Evolutionary conservation across 306 rosid genomes (phyloP), one percentile per base, ranked within the genome.

Genomic region (Glycine latifolia): DNA sequence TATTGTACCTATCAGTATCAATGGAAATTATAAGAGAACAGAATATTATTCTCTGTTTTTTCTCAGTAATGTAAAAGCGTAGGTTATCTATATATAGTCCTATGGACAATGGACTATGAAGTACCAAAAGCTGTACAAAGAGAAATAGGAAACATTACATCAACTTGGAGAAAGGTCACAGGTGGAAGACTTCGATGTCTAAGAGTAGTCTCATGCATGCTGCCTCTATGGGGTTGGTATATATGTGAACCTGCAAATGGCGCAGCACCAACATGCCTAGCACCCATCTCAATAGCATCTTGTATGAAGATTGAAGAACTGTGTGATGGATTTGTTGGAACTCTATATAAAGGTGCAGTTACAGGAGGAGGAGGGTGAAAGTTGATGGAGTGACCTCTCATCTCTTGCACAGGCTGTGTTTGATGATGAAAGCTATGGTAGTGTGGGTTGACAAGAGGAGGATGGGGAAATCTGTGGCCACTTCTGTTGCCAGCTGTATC

Each of bases 141-240:
- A 43, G 76, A 20, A 6, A 47, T 26, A 75, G 71, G 73, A 59
- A 73, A 83, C 16, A 83, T 88, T 89, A 95, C 99, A 82, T 93
- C 99, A 81, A 89, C 91, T 75, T 81, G 93, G 55, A 91, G 73
- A 85, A 91, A 82, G 79, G 94, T 88, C 89, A 91, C 55, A 33
- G 85, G 93, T 3, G 93, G 83, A 62, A 89, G 83, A 80, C 79
- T 90, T 54, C 85, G 91, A 55, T 87, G 93, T 85, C 93, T 85
- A 13, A 85, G 79, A 85, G 88, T 69, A 60, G 89, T 49, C 76
- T 87, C 92, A 0, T 91, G 87, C 75, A 69, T 67, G 67, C 81
- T 83, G 52, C 79, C 89, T 79, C 93, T 90, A 67, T 85, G 92
- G 77, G 94, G 92, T 66, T 83, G 92, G 85, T 82, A 82, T 48